Conservation (phyloP, 352 stramenopile species). For the Halophytophthora polymorphica region DNA sequence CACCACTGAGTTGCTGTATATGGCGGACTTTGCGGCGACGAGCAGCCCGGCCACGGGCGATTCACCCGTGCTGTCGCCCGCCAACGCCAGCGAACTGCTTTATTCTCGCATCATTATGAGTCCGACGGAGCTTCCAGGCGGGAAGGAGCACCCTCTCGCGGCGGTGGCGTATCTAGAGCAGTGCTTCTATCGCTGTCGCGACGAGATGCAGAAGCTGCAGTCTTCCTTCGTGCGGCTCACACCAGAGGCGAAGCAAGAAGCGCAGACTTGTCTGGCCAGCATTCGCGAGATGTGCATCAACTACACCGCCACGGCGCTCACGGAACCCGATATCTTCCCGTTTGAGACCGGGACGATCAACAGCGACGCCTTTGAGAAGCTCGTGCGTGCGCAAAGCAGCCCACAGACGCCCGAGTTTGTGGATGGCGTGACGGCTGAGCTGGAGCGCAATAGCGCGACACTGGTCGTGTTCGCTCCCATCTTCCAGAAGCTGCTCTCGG, state of each 20-base stretch:
- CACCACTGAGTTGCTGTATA: constrained; percentile 29
- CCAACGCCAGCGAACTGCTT: constrained; percentile 67
- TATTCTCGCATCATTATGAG: constrained; percentile 70
- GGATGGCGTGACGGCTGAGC: constrained; percentile 42
- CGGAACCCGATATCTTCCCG: constrained; percentile 85
- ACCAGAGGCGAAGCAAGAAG: constrained; percentile 44
- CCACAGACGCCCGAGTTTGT: constrained; percentile 57
- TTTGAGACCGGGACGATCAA: constrained; percentile 67
- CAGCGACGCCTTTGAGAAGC: constrained; percentile 63
- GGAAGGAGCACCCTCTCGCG: constrained; percentile 52
- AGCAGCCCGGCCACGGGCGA: constrained; percentile 4
- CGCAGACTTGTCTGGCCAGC: constrained; percentile 45
- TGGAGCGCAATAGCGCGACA: constrained; percentile 50
- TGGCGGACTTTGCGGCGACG: constrained; percentile 32
- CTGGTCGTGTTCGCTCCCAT: constrained; percentile 65
- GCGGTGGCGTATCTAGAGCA: constrained; percentile 72
- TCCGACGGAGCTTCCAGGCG: constrained; percentile 42
- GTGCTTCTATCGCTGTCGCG: constrained; percentile 67
- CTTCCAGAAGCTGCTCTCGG: constrained; percentile 75
- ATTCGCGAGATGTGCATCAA: constrained; percentile 81
- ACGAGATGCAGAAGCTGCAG: constrained; percentile 67
- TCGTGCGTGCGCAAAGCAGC: constrained; percentile 54
- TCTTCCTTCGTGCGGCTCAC: constrained; percentile 55
- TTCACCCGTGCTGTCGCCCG: constrained; percentile 18
- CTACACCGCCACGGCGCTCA: constrained; percentile 80